Evolutionary conservation across 306 rosid genomes (phyloP).

Genomic region (Gastrolobium bilobum): DNA sequence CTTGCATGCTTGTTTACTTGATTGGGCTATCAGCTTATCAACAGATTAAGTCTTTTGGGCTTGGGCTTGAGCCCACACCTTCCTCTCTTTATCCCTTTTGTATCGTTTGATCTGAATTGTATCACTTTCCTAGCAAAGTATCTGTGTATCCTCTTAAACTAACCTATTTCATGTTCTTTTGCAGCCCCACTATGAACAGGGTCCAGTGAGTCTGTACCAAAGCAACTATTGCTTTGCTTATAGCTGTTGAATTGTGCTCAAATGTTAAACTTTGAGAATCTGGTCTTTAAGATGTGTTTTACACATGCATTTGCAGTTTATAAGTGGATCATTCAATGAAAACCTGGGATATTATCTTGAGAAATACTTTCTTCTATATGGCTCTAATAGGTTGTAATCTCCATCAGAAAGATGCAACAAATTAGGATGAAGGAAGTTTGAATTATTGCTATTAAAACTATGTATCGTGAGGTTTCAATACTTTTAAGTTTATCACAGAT

Average conservation of each 20-base stretch:
- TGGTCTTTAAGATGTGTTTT: neutral
- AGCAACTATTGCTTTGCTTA: neutral
- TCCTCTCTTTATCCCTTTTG: too few relatives aligned
- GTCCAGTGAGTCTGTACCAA: neutral
- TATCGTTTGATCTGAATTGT: too few relatives aligned
- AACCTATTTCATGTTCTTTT: too few relatives aligned
- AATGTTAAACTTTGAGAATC: neutral
- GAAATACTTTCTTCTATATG: neutral
- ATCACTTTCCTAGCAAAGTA: neutral
- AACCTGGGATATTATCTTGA: neutral
- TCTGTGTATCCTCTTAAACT: neutral
- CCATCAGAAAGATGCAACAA: neutral
- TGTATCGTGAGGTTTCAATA: neutral
- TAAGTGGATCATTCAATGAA: too few relatives aligned
- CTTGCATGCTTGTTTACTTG: too few relatives aligned
- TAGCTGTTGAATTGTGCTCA: neutral
- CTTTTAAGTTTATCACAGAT: neutral
- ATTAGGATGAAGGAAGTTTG: neutral
- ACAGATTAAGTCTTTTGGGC: too few relatives aligned
- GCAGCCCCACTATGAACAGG: neutral
- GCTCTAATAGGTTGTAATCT: neutral
- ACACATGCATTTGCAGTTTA: neutral
- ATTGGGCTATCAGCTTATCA: too few relatives aligned
- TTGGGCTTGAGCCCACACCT: too few relatives aligned
- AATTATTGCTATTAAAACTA: conserved; percentile 8